Conservation (phyloP, 2,329 filamentous ascomycete genomes). For the Alternaria atra region DNA sequence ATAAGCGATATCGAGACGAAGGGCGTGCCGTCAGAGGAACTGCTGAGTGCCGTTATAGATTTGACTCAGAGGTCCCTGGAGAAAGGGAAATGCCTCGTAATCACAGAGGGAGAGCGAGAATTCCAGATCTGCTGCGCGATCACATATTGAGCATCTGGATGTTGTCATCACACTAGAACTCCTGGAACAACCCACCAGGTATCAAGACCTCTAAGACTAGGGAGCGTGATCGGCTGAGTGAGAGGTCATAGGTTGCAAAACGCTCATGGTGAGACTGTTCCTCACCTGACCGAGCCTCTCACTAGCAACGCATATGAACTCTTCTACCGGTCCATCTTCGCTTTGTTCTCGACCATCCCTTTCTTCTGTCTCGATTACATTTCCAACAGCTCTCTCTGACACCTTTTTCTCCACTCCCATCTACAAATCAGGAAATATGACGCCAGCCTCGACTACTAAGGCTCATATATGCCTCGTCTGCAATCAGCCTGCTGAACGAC, state of each 20-base stretch:
- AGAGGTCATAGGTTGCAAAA: too few relatives aligned
- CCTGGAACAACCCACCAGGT: too few relatives aligned
- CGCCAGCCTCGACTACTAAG: neutral
- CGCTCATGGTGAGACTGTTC: too few relatives aligned
- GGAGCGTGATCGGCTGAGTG: too few relatives aligned
- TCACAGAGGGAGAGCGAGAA: neutral
- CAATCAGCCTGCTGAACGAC: neutral
- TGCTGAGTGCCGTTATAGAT: neutral
- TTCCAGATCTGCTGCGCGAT: neutral
- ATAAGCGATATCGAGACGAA: neutral
- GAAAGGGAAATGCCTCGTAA: neutral
- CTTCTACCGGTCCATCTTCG: too few relatives aligned
- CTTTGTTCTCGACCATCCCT: neutral
- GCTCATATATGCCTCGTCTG: neutral
- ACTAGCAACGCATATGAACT: too few relatives aligned
- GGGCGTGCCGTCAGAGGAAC: neutral
- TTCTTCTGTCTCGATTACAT: neutral
- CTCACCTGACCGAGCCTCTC: too few relatives aligned
- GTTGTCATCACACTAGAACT: too few relatives aligned
- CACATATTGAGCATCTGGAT: too few relatives aligned
- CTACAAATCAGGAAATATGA: neutral
- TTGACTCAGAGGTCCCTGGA: too few relatives aligned
- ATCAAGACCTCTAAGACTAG: too few relatives aligned
- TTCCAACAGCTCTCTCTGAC: neutral
- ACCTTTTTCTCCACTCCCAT: neutral